Base-by-base conservation (phyloP, 2,329 filamentous ascomycete species). In the Pseudopithomyces maydicus region DNA sequence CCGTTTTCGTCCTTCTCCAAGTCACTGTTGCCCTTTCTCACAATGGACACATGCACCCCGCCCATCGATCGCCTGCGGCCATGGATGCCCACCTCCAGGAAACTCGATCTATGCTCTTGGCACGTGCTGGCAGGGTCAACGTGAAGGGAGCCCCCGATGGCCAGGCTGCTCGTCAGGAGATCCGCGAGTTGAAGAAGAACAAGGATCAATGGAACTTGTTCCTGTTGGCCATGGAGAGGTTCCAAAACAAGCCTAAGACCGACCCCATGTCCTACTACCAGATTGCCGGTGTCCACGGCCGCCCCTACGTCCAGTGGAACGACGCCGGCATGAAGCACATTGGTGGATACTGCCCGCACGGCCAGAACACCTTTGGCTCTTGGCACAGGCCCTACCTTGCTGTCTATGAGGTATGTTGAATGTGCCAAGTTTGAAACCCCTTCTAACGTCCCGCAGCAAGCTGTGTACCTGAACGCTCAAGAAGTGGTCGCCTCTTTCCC, bases 381-480 rank as follows among this genome's bases (percentile, higher is more conserved):
- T 96, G 92, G 92, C 92, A 96, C 80, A 85, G 92, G 48, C 90
- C 91, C 1, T 96, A 94, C 74, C 79, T 95, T 54, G 80, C 84
- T 10, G 75, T 89, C 10, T 86, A 79, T 61, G 82, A 89, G 78
- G 83, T 84, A 67, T 35, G 71, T 49, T 14, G 15, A 54, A 12
- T 2, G 5, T 6, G 15, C 17, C 3, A 17, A 5, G 23, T 15
- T 33, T 11, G 15, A 26, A 7, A 12, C 32, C 19, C 54, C 11
- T 58, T 20, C 22, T 52, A 52, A 39, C 53, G n/a, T 20, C 10
- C 2, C 26, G 33, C 61, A 80, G 78, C 79, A 82, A 75, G 70
- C 75, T 11, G 71, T 77, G 49, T 79, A 76, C 64, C 61, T 68
- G 32, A 68, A 74, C 57, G 74, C 81, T 23, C 62, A 74, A 42